Base-by-base conservation (phyloP, 768 basidiomycete genomes). In the Cystofilobasidium bisporidii region DNA sequence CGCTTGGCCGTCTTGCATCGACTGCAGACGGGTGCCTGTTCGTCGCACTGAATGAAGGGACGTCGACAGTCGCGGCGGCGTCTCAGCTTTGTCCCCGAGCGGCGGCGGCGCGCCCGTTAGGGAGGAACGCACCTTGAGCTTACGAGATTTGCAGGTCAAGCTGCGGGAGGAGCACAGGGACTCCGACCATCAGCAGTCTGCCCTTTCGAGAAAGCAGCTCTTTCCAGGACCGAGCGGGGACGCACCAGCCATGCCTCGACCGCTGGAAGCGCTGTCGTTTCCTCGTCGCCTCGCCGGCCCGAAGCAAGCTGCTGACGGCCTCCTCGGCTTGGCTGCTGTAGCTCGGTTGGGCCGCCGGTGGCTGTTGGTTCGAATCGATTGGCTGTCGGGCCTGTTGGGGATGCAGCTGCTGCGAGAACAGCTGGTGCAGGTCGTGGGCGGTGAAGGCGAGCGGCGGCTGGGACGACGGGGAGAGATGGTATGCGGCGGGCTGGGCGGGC, bases 21-120 rank as follows among this genome's bases (percentile, higher is more conserved):
- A 2, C 56, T 56, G 48, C 71, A 71, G 15, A 45, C 56, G 14
- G 71, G 71, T 56, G 38, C 48, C 48, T 47, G 56, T 55, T 71
- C 70, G 45, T 68, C 67, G 57, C 70, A 71, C 64, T 71, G 30
- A 6, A 14, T 1, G 47, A 48, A 5, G 14, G 47, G 24, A n/a
- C n/a, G n/a, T n/a, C n/a, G n/a, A n/a, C n/a, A n/a, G n/a, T n/a
- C n/a, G n/a, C n/a, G n/a, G 6, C 20, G 20, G 43, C 43, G 43
- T 22, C 10, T 15, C 10, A 22, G 43, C 20, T 22, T 43, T n/a
- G n/a, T n/a, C n/a, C n/a, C n/a, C n/a, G n/a, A n/a, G n/a, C n/a
- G n/a, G n/a, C n/a, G n/a, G n/a, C n/a, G n/a, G n/a, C n/a, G n/a
- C n/a, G n/a, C n/a, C n/a, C n/a, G n/a, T n/a, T n/a, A 26, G 30